Evolutionary conservation across 139 green algal genomes (phyloP), one percentile per base, ranked within the genome.

Genomic region (Chlamydomonas applanata): DNA sequence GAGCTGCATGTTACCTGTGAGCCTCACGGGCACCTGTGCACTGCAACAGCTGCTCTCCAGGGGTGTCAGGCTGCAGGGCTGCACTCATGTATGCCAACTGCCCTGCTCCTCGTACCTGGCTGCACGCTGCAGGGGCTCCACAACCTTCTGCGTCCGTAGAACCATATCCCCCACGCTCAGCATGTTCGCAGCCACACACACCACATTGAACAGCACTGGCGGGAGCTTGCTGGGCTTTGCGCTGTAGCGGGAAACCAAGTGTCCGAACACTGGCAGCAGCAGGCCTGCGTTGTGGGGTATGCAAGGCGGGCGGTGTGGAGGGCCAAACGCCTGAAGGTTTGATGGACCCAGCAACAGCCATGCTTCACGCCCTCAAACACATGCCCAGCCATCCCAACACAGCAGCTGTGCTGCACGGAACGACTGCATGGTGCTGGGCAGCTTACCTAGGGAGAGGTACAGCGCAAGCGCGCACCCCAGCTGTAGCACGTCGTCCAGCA

Each of bases 61-160:
- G 14, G 17, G 5, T 5, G 54, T 63, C 36, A 70, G 35, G 25
- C 19, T n/a, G n/a, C n/a, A n/a, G n/a, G n/a, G n/a, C n/a, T n/a
- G n/a, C n/a, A n/a, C n/a, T n/a, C n/a, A n/a, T n/a, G n/a, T n/a
- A n/a, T 7, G 40, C 11, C 40, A 19, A 11, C 7, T 11, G 7
- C 59, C 59, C 25, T 44, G 25, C 59, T 36, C 27, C n/a, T 4
- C 59, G 25, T 7, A 66, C 59, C 16, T 24, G 27, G 25, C n/a
- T 66, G 59, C 59, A 35, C 62, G 33, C 76, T 82, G 76, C 36
- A 82, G 49, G 13, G 70, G 70, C 49, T 82, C 62, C 52, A 65
- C 49, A 36, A 82, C 44, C 17, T 27, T 61, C 4, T 30, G 60
- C 24, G 62, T 64, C 2, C 75, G 56, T 24, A 69, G 36, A 36